phyloP scores from a whole-genome alignment of 257 asterid species.

The Handroanthus guayacan region DNA sequence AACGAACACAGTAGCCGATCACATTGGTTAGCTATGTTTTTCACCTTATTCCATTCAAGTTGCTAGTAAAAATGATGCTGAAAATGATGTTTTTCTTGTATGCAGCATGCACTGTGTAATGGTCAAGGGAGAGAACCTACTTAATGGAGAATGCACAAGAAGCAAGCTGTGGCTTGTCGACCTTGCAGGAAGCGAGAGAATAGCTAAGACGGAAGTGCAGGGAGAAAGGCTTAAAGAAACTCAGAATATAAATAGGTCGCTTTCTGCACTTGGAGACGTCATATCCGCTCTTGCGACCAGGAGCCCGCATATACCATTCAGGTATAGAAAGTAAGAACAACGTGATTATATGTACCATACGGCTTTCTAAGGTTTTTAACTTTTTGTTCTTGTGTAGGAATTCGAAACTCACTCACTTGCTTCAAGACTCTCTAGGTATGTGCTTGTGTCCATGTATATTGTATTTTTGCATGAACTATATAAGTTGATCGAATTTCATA shows the following conservation, averaged over 20 bases:
- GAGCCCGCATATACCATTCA: conserved; percentile 89
- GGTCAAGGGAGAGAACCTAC: conserved; percentile 89
- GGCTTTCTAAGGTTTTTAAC: conserved; percentile 30
- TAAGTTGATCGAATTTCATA: not conserved
- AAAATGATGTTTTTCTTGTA: conserved; percentile 18
- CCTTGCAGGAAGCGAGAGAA: conserved; percentile 94
- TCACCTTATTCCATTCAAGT: not conserved
- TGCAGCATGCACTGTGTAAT: conserved; percentile 94
- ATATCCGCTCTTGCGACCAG: conserved; percentile 91
- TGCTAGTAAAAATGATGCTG: conserved; percentile 28
- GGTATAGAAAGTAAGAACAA: conserved; percentile 46
- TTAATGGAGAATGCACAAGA: conserved; percentile 85
- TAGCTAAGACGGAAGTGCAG: conserved; percentile 92
- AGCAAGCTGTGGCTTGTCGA: conserved; percentile 97
- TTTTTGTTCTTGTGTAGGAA: conserved; percentile 59
- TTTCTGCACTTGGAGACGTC: conserved; percentile 97
- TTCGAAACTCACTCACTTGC: conserved; percentile 98
- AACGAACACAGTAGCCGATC: conserved; percentile 99
- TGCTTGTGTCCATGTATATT: conserved; percentile 7
- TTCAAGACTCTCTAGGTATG: conserved; percentile 96
- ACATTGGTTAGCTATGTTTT: conserved; percentile 66
- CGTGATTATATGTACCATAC: not conserved
- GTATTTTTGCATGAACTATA: no score
- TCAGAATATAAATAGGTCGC: conserved; percentile 89
- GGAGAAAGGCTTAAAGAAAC: conserved; percentile 94